These are phyloP conservation scores for Plasmodium chabaudi DNA, from an alignment of 169 alveolate genomes.

Conservation along the genomic window DNA sequence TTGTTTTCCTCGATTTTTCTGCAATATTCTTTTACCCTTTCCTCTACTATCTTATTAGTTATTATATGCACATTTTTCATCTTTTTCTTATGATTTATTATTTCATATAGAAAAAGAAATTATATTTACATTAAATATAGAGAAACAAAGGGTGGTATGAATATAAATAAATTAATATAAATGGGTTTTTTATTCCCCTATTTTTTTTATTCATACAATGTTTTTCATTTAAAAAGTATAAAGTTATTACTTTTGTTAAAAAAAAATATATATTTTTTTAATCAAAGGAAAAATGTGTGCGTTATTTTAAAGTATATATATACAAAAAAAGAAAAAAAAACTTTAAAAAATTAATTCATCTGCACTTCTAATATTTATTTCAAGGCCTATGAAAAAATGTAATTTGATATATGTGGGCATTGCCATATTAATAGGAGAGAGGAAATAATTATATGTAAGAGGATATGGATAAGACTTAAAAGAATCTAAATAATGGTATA, in stretches of 20 bases:
- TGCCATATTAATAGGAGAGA: neutral
- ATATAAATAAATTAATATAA: too few species aligned
- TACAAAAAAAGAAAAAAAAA: slow-evolving; percentile 10
- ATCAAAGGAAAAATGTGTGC: slow-evolving; percentile 5
- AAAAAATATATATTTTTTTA: too few species aligned
- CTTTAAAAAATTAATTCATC: slow-evolving; percentile 40
- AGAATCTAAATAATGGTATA: neutral
- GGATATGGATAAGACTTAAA: neutral
- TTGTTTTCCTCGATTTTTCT: slow-evolving; percentile 64
- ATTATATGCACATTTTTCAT: slow-evolving; percentile 52
- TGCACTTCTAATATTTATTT: slow-evolving; percentile 70
- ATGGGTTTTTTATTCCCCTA: too few species aligned
- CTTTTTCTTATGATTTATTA: neutral
- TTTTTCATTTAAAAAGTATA: neutral
- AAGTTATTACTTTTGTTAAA: neutral
- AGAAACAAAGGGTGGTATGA: neutral
- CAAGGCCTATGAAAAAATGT: slow-evolving; percentile 30
- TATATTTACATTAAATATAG: neutral
- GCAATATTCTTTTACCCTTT: slow-evolving; percentile 43
- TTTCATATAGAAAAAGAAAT: neutral
- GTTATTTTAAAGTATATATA: neutral
- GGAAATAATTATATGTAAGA: neutral
- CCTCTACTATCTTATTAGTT: slow-evolving; percentile 63
- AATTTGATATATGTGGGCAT: neutral
- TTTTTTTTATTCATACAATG: too few species aligned